Base-by-base conservation (phyloP, 768 basidiomycete genomes). In the Trametes elegans region DNA sequence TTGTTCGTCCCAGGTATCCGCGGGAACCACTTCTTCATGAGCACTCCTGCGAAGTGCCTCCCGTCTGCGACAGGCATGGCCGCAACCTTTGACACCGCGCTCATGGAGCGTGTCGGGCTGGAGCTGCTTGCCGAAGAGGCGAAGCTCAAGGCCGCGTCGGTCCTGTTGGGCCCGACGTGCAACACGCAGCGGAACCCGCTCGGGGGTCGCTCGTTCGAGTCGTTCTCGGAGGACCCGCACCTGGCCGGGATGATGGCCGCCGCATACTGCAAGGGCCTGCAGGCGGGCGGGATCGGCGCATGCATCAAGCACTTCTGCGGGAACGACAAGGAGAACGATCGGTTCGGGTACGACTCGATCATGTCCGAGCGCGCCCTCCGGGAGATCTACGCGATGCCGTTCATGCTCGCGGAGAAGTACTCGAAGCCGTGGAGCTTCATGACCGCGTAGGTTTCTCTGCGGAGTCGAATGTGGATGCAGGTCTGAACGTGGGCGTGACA, bases 291-390 rank as follows among this genome's bases (percentile, higher is more conserved):
- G 1, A 82, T 93, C 40, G 87, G 85, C 18, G 78, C 82, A 5
- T 78, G 86, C 3, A 86, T 92, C 74, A 93, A 93, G 66, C 91
- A 93, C 66, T 92, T 88, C 58, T 83, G 85, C 18, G 83, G 80
- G 21, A 93, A 92, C 63, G 90, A 93, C 72, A 90, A 90, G 68
- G 89, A 92, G 66, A 79, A 89, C 58, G 87, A 88, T 62, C 79
- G 87, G 9, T 78, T 81, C 69, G 85, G 70, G 24, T 88, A 83
- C 60, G 73, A 83, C 64, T 73, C 73, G 34, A 68, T 82, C 57
- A 68, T 81, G 60, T 72, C 73, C 52, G 75, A 76, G 60, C 73
- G 80, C 27, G 78, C 79, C 3, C 71, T 84, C 26, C 67, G 83
- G n/a, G 82, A 83, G 64, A 73, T 84, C 21, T 83, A 84, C 68